These are phyloP conservation scores for Trichoderma atroviride DNA, from an alignment of 2,329 filamentous ascomycete species.

Conservation along the genomic window DNA sequence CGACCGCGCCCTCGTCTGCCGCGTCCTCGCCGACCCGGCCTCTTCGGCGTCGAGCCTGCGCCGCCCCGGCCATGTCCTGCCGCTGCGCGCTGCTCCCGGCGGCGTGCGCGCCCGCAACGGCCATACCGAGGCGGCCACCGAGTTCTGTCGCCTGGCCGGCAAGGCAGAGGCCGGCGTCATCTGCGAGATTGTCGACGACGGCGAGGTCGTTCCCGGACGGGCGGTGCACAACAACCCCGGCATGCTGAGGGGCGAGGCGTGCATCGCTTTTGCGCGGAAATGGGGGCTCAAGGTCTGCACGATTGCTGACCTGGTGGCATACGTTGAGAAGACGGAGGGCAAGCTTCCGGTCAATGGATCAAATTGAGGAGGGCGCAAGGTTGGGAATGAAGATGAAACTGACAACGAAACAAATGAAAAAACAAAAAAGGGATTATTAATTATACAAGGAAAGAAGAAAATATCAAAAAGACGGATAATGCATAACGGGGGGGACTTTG, in stretches of 20 bases:
- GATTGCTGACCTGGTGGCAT: constrained; percentile 83
- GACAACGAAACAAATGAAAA: neutral
- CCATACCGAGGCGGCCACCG: constrained; percentile 91
- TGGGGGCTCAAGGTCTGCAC: constrained; percentile 94
- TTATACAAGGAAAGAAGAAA: neutral
- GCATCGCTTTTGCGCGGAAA: constrained; percentile 81
- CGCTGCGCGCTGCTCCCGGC: constrained; percentile 75
- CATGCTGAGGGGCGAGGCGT: constrained; percentile 91
- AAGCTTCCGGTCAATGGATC: constrained; percentile 49
- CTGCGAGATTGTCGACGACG: constrained; percentile 88
- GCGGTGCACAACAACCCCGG: constrained; percentile 68
- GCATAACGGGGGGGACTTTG: neutral
- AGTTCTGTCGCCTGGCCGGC: constrained; percentile 84
- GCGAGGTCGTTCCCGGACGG: constrained; percentile 68
- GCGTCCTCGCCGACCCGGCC: constrained; percentile 71
- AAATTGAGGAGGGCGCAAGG: constrained; percentile 1
- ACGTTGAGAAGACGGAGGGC: constrained; percentile 76
- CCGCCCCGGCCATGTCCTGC: constrained; percentile 87
- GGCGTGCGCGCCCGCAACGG: constrained; percentile 79
- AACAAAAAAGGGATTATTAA: neutral
- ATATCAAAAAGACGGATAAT: neutral
- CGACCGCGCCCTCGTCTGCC: constrained; percentile 82
- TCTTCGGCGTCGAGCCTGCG: constrained; percentile 65
- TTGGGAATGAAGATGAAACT: neutral
- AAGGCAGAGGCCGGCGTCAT: constrained; percentile 80